Conservation (phyloP, 1,284 basidiomycete genomes). For the Ceratobasidium sp. region DNA sequence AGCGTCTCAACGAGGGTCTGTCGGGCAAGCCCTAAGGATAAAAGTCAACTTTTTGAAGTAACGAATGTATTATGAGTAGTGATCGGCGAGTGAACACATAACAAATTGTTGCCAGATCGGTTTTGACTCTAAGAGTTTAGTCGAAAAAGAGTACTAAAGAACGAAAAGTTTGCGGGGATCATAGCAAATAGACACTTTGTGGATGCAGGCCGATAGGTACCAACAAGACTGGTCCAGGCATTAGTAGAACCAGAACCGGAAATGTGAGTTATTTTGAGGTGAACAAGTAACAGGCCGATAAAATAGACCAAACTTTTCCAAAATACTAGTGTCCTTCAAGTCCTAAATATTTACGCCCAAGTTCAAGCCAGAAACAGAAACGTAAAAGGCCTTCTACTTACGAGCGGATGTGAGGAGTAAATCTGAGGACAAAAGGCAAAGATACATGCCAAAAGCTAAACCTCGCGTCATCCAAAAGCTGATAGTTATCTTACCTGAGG, state of each 20-base stretch:
- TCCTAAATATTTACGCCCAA: neutral
- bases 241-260: neutral
- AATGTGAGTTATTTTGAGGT: neutral
- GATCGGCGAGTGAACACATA: too few relatives aligned
- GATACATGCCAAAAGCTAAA: neutral
- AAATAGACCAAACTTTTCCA: conserved; percentile 19
- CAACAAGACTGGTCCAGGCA: too few relatives aligned
- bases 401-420: conserved; percentile 10
- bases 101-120: too few relatives aligned
- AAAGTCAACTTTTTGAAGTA: conserved; percentile 4
- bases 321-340: neutral
- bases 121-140: too few relatives aligned
- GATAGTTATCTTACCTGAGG: conserved; percentile 3
- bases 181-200: too few relatives aligned
- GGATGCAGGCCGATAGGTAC: too few relatives aligned
- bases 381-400: neutral
- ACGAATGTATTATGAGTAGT: conserved; percentile 13
- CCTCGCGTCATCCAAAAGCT: neutral
- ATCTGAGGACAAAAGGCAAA: neutral
- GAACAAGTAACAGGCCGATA: neutral
- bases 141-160: too few relatives aligned
- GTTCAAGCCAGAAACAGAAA: neutral
- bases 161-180: too few relatives aligned
- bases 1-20: conserved; percentile 65
- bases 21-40: conserved; percentile 26